A percentile compares a stretch with the other conserved stretches of the same genome.
Evolutionary conservation across 306 rosid species (phyloP).

Genomic region (Cucurbita moschata): DNA sequence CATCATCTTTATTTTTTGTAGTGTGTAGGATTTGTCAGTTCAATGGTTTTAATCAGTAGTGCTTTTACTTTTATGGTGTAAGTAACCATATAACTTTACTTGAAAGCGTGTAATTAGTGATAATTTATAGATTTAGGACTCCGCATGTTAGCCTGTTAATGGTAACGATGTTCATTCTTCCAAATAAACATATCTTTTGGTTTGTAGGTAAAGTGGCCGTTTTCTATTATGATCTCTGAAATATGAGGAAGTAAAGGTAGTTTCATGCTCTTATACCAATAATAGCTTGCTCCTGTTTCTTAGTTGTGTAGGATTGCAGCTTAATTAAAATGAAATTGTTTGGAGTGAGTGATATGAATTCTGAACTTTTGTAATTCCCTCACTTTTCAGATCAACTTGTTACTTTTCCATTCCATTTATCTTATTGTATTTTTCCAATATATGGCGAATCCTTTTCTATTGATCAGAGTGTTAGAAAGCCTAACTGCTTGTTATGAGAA

Average conservation of each 20-base stretch:
- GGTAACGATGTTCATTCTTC: slow-evolving; percentile 77
- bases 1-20: not conserved
- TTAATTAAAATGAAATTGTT: slow-evolving; percentile 11
- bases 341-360: slow-evolving; percentile 5
- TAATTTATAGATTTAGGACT: slow-evolving; percentile 31
- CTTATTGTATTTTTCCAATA: not conserved
- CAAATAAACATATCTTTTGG: slow-evolving; percentile 97
- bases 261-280: slow-evolving; percentile 68
- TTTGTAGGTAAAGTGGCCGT: slow-evolving; percentile 99
- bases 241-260: slow-evolving; percentile 99
- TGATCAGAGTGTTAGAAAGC: not conserved
- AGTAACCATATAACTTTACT: slow-evolving; percentile 1
- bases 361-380: not conserved
- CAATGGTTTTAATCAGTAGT: not conserved
- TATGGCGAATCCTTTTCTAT: not conserved
- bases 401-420: not conserved
- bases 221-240: slow-evolving; percentile 99
- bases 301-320: slow-evolving; percentile 33
- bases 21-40: not conserved
- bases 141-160: slow-evolving; percentile 54
- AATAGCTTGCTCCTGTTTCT: slow-evolving; percentile 37
- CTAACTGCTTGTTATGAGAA: not conserved
- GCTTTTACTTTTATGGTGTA: not conserved
- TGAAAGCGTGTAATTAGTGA: slow-evolving; percentile 16
- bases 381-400: not conserved